Evolutionary conservation across 768 basidiomycete genomes (phyloP).

Genomic region (Cystobasidium ongulense): DNA sequence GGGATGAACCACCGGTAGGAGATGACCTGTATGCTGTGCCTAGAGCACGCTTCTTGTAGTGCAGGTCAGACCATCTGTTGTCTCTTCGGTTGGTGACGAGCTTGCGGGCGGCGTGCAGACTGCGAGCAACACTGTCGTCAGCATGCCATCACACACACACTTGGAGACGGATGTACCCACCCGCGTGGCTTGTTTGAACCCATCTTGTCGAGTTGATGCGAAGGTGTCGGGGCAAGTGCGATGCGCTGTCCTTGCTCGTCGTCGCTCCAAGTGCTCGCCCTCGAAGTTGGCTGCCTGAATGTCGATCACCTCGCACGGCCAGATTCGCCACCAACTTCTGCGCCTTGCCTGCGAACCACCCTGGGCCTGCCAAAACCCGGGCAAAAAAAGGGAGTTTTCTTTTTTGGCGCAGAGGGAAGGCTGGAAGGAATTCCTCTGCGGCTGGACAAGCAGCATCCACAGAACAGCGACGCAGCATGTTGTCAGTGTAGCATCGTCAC

Average conservation of each 20-base stretch:
- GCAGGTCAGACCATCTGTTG: conserved; percentile 70
- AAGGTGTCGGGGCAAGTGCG: not conserved
- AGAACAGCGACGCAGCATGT: not conserved
- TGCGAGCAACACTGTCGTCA: not conserved
- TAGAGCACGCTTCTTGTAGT: conserved; percentile 98
- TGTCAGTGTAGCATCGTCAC: too few relatives aligned
- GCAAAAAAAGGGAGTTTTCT: not conserved
- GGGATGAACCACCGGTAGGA: conserved; percentile 96
- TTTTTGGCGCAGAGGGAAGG: not conserved
- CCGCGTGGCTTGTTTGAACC: conserved; percentile 6
- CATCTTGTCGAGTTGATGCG: not conserved
- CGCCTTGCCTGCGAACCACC: not conserved
- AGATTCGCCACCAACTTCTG: not conserved
- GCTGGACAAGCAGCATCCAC: not conserved
- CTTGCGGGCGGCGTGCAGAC: conserved; percentile 58
- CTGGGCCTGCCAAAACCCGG: not conserved
- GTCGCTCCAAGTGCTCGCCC: not conserved
- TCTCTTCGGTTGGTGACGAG: conserved; percentile 84
- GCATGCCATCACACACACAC: not conserved
- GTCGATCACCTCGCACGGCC: not conserved
- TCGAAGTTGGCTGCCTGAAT: not conserved
- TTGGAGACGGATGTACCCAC: not conserved
- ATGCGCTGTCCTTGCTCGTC: not conserved
- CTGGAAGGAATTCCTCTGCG: not conserved
- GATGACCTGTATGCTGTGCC: conserved; percentile 99